A percentile compares a stretch with the other conserved stretches of the same genome.
Evolutionary conservation across 2,329 filamentous ascomycete genomes (phyloP).

Genomic region (Epichloe baconii): DNA sequence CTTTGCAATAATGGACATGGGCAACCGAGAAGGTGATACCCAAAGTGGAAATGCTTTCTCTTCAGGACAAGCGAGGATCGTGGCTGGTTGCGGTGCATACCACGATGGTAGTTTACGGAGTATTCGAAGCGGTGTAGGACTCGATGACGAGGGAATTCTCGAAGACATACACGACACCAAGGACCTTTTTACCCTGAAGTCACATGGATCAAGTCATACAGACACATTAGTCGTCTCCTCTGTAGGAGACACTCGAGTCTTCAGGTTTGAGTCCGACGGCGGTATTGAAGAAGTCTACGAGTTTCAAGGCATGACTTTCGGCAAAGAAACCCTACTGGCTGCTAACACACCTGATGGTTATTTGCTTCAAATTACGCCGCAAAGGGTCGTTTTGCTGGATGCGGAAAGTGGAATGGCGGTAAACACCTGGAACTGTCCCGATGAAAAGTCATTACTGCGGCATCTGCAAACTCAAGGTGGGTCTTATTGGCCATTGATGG

Average conservation of each 20-base stretch:
- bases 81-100: constrained; percentile 84
- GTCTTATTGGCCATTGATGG: constrained; percentile 67
- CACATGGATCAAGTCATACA: constrained; percentile 31
- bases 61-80: constrained; percentile 84
- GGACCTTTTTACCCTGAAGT: constrained; percentile 56
- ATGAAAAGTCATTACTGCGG: constrained; percentile 56
- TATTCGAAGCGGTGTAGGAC: constrained; percentile 82
- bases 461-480: constrained; percentile 57
- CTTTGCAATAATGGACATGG: constrained; percentile 93
- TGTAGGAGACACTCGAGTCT: constrained; percentile 70
- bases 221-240: constrained; percentile 74
- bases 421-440: constrained; percentile 43
- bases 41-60: constrained; percentile 77
- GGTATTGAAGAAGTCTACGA: constrained; percentile 77
- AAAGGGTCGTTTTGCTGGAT: constrained; percentile 49
- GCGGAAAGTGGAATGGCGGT: constrained; percentile 39
- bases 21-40: constrained; percentile 64
- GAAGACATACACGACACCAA: constrained; percentile 65
- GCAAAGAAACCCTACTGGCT: constrained; percentile 58
- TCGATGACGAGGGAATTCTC: constrained; percentile 75
- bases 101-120: constrained; percentile 80
- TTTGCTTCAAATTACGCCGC: constrained; percentile 65
- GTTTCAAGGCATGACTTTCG: constrained; percentile 58
- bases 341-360: constrained; percentile 49
- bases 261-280: constrained; percentile 60